Evolutionary conservation across 164 flowering plant species (phyloP).

Genomic region (Aristolochia californica): DNA sequence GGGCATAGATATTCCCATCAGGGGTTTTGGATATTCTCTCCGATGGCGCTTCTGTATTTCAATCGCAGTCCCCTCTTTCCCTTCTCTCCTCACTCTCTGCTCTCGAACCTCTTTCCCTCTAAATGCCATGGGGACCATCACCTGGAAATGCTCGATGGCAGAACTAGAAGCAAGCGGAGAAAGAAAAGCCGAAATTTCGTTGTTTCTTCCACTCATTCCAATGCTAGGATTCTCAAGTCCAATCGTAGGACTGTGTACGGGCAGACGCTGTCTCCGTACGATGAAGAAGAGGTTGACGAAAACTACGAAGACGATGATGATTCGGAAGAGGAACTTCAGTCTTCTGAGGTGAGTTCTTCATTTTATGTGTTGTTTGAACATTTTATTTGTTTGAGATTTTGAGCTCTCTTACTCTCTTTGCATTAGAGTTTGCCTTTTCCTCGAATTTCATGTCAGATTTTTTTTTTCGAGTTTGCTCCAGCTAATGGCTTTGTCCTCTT

Average conservation of each 20-base stretch:
- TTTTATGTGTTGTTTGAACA: background rate
- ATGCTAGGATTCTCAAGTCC: conserved; percentile 56
- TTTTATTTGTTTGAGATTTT: background rate
- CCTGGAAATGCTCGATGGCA: background rate
- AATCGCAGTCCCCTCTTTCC: conserved; percentile 5
- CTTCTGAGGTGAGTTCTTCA: conserved; percentile 32
- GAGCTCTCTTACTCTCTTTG: no score
- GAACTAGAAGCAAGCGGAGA: conserved; percentile 2
- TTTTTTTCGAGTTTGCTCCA: no score
- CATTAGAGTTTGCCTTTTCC: no score
- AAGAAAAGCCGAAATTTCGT: conserved; percentile 17
- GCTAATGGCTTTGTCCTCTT: no score
- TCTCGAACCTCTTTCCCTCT: conserved; percentile 1
- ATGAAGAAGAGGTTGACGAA: conserved; percentile 32
- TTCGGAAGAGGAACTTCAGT: conserved; percentile 17
- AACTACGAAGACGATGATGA: conserved; percentile 10
- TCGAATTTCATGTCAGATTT: no score
- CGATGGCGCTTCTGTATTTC: conserved; percentile 16
- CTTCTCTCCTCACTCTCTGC: conserved; percentile 1
- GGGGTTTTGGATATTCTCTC: background rate
- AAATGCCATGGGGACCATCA: conserved; percentile 4
- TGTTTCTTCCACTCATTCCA: conserved; percentile 57
- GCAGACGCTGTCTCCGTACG: conserved; percentile 32
- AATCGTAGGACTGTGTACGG: conserved; percentile 48
- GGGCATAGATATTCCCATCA: no score